Evolutionary conservation across 805 yeast genomes (phyloP), one percentile per base, ranked within the genome.

Genomic region (Metschnikowia similis): DNA sequence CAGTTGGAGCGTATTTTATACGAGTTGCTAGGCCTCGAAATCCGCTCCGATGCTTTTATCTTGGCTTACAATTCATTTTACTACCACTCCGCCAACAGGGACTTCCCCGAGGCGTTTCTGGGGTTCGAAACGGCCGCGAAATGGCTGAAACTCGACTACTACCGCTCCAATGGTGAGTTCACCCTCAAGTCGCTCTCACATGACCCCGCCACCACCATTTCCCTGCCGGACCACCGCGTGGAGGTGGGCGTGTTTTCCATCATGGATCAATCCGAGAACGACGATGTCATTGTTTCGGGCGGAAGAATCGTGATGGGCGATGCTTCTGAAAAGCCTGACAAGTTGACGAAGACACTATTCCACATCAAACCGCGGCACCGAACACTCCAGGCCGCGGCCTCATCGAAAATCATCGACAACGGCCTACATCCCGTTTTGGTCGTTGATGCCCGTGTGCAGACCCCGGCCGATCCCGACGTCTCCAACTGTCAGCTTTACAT

Each of bases 341-440:
- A 43, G 31, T 51, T 43, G 27, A 52, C 62, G 52, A 66, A 66
- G 41, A 74, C 78, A 0, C 51, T 74, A 49, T 72, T 74, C 56
- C 77, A 74, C 53, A 62, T 70, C 11, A 71, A 71, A 52, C 77
- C 77, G 5, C 57, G 74, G 34, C 74, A 71, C 50, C 55, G 75
- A 36, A 35, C 27, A 8, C 10, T 49, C 7, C 35, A 13, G 6
- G 40, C 35, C 10, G 11, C 3, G 6, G 43, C 48, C 10, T 7
- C 32, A n/a, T 21, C 52, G 21, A 16, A 31, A 16, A 38, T 60
- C 13, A 36, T 44, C 10, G 48, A 57, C 0, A 69, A 67, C 45
- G 76, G 78, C 3, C 51, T 65, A 61, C 78, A 74, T 50, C 77
- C 78, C 3, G 60, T 66, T 14, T 39, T 73, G 13, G 41, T 48